Evolutionary conservation across 202 grass and related monocot genomes (phyloP), one percentile per base, ranked within the genome.

Genomic region (Schoenoplectus triqueter): DNA sequence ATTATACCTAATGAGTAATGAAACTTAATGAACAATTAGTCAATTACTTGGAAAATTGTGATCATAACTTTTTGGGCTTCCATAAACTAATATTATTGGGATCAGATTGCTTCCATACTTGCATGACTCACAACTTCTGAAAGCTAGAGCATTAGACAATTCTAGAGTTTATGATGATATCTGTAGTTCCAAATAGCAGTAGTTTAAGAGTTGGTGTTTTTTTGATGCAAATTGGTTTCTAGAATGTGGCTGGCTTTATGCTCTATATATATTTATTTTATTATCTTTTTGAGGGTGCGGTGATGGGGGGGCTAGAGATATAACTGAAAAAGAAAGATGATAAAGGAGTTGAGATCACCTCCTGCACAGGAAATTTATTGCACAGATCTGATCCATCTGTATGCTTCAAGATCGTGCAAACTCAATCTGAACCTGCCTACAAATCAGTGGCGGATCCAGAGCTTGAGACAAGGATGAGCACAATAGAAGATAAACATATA

Each of bases 101-200:
- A 14, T 11, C 10, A 20, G 52, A 56, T 76, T 19, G 19, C 50
- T 76, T 56, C 50, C 21, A 39, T 76, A 76, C 21, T 78, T 78
- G 22, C 51, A 78, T 60, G 74, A 52, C 22, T 42, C 45, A 20
- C 51, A 42, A 78, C 74, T 44, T 7, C 40, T 70, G 11, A n/a
- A 70, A n/a, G 40, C 40, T 3, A 14, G 40, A 69, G 10, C 19
- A 2, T 31, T 5, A 55, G 19, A 2, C 49, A 75, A 55, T 31
- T 75, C 18, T 75, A 54, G 72, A 49, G 49, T 75, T 74, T 54
- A 55, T 54, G 55, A 31, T 75, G 72, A 21, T 8, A 73, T 73
- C 2, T 73, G 44, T 50, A 49, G 9, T 73, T 73, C 69, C 21
- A 72, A 69, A 69, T 6, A 42, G 66, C 15, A 17, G 64, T 1